These are phyloP conservation scores for Zanthoxylum bungeanum DNA, from an alignment of 345 rosid species.

Conservation along the genomic window DNA sequence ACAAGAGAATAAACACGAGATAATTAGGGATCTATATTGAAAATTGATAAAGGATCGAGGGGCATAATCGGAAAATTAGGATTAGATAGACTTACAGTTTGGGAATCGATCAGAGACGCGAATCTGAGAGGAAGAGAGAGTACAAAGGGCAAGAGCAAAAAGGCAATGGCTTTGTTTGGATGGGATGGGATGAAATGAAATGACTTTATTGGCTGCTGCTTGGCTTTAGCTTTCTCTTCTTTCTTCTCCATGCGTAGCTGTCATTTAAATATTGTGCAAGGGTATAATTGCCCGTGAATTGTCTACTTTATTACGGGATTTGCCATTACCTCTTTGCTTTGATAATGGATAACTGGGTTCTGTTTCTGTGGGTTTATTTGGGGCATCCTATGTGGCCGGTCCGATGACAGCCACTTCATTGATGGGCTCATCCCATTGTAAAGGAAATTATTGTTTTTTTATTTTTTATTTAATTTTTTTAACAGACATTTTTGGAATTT, in stretches of 20 bases:
- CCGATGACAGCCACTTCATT: background rate
- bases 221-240: background rate
- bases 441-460: too few species aligned
- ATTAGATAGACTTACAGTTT: constrained; percentile 38
- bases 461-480: too few species aligned
- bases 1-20: background rate
- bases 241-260: constrained; percentile 19
- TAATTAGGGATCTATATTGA: constrained; percentile 31
- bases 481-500: too few species aligned
- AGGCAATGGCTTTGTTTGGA: constrained; percentile 11
- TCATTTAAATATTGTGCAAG: constrained; percentile 26
- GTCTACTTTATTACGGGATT: constrained; percentile 7
- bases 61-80: constrained; percentile 19
- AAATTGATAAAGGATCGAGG: constrained; percentile 7
- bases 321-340: background rate
- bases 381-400: background rate
- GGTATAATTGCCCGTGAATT: constrained; percentile 16
- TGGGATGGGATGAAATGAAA: too few species aligned
- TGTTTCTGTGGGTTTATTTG: background rate
- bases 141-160: background rate
- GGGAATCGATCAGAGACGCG: constrained; percentile 30
- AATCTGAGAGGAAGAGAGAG: constrained; percentile 29
- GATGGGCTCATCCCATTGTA: background rate
- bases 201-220: constrained; percentile 25
- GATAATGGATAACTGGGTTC: background rate